These are phyloP conservation scores for Globisporangium parvum DNA, from an alignment of 352 stramenopile genomes.

Conservation along the genomic window DNA sequence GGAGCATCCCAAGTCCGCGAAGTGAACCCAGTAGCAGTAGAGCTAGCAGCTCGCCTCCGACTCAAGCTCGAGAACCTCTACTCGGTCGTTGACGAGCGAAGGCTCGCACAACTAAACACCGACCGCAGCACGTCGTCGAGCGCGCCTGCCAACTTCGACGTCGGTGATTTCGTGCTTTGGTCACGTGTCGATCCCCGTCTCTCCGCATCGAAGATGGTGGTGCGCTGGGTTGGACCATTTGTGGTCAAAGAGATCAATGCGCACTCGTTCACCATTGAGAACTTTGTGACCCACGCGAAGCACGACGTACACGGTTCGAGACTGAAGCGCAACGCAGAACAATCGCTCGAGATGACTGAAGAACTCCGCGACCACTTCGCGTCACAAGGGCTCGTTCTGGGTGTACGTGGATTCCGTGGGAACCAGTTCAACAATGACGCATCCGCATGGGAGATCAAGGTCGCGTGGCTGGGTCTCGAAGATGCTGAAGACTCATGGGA, in stretches of 20 bases:
- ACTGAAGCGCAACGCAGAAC: neutral
- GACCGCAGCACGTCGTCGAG: neutral
- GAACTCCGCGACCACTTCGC: neutral
- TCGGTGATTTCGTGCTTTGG: neutral
- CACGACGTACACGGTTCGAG: neutral
- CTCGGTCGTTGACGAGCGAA: neutral
- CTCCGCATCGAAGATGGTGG: neutral
- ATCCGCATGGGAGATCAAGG: no score
- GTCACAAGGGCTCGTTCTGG: neutral
- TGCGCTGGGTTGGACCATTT: neutral
- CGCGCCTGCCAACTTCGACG: neutral
- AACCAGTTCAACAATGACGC: no score
- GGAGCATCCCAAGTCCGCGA: neutral
- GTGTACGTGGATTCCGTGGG: neutral
- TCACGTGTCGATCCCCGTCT: neutral
- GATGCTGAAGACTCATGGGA: no score
- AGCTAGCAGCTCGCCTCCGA: neutral
- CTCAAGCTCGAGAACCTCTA: neutral
- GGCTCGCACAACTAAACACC: neutral
- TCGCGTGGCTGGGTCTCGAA: no score
- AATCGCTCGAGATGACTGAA: neutral
- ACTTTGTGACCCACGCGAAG: neutral
- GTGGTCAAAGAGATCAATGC: neutral
- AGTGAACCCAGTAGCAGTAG: neutral
- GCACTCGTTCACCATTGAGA: neutral